Conservation (phyloP, 225 moss, liverwort and hornwort genomes). For the Sphagnum contortum region DNA sequence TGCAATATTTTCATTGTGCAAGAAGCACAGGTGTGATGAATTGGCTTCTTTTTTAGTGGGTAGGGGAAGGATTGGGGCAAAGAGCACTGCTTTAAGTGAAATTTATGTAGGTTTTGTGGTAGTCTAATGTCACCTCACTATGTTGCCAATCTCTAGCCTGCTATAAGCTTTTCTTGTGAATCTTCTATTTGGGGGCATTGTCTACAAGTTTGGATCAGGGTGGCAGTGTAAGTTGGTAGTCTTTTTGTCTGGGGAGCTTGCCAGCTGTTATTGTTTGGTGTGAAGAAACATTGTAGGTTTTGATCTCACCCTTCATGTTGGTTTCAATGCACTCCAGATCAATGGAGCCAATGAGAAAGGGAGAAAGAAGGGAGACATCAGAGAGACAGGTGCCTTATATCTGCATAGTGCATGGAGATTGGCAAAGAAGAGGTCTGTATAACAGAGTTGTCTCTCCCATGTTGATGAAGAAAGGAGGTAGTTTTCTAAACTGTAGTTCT, state of each 20-base stretch:
- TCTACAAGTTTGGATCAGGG: conserved; percentile 14
- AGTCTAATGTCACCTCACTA: conserved; percentile 24
- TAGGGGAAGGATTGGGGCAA: conserved; percentile 41
- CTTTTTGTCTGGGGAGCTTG: conserved; percentile 81
- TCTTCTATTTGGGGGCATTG: conserved; percentile 8
- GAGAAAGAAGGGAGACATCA: background rate
- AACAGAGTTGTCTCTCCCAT: background rate
- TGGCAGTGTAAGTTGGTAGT: conserved; percentile 79
- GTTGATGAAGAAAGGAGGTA: conserved; percentile 1
- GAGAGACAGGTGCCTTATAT: background rate
- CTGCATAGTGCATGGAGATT: conserved; percentile 2
- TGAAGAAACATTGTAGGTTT: conserved; percentile 51
- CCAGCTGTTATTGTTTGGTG: conserved; percentile 92
- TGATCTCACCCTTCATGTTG: conserved; percentile 17
- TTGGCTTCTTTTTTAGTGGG: conserved; percentile 36
- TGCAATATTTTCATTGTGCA: conserved; percentile 40
- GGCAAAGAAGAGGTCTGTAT: conserved; percentile 1
- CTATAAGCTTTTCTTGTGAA: conserved; percentile 21
- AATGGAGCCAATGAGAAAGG: conserved; percentile 1
- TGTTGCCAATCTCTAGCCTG: conserved; percentile 14
- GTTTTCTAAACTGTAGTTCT: conserved; percentile 1
- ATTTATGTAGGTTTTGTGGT: conserved; percentile 17
- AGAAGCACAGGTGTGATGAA: conserved; percentile 30
- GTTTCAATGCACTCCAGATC: conserved; percentile 36
- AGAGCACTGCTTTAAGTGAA: conserved; percentile 25